Conservation (phyloP, 176 grass and related monocot species). For the Alopecurus myosuroides region DNA sequence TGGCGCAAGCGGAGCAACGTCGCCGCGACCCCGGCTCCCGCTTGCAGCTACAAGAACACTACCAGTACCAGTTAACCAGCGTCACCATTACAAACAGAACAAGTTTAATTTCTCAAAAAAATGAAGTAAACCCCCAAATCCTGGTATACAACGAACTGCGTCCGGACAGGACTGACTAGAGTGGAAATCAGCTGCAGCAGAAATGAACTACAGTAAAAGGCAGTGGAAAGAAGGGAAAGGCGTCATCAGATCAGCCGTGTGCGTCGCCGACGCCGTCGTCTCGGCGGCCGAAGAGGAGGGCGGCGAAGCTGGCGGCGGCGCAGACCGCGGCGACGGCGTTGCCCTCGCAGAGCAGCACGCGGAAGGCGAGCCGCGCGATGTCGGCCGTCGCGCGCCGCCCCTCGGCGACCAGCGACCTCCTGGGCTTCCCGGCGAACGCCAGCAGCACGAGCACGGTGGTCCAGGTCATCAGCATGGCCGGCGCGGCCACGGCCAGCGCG, state of each 20-base stretch:
- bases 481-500: slow-evolving; percentile 62
- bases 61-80: not conserved
- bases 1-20: slow-evolving; percentile 60
- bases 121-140: slow-evolving; percentile 8
- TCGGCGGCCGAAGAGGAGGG: slow-evolving; percentile 7
- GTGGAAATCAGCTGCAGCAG: not conserved
- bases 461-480: slow-evolving; percentile 77
- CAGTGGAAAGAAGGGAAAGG: not conserved
- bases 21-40: slow-evolving; percentile 9
- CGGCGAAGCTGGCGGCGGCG: not conserved
- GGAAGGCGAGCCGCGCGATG: slow-evolving; percentile 50
- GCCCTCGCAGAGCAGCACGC: slow-evolving; percentile 10
- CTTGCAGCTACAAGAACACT: slow-evolving; percentile 1
- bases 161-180: not conserved
- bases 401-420: slow-evolving; percentile 56
- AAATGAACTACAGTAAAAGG: not conserved
- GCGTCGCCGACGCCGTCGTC: slow-evolving; percentile 28
- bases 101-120: not conserved
- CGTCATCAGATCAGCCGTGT: not conserved
- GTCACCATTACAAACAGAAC: not conserved
- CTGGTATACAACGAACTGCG: not conserved
- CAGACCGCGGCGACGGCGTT: slow-evolving; percentile 1
- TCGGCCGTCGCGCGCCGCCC: slow-evolving; percentile 53
- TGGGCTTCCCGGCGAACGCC: slow-evolving; percentile 1
- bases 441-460: slow-evolving; percentile 94